Evolutionary conservation across 768 basidiomycete species (phyloP).

Genomic region (Pleurotus platypus): DNA sequence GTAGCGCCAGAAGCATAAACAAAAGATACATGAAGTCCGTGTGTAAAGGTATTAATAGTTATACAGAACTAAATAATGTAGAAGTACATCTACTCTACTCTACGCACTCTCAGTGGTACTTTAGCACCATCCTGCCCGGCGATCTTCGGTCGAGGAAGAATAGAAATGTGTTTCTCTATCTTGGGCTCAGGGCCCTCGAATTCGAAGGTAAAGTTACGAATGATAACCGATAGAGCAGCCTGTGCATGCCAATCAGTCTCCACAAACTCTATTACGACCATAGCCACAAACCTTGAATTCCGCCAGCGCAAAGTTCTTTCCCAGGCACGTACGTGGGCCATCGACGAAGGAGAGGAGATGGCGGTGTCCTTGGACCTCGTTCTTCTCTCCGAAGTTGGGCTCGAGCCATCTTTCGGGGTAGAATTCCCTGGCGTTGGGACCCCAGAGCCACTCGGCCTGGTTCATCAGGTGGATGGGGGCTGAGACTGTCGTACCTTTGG

Average conservation of each 20-base stretch:
- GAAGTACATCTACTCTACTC: slow-evolving; percentile 3
- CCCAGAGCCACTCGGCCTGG: slow-evolving; percentile 55
- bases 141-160: slow-evolving; percentile 32
- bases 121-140: slow-evolving; percentile 18
- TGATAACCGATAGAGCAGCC: slow-evolving; percentile 39
- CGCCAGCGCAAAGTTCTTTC: slow-evolving; percentile 42
- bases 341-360: slow-evolving; percentile 51
- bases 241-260: slow-evolving; percentile 12
- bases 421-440: slow-evolving; percentile 53
- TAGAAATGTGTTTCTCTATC: slow-evolving; percentile 24
- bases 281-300: slow-evolving; percentile 34
- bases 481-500: slow-evolving; percentile 42
- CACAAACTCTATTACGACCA: neutral
- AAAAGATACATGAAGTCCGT: too few species aligned
- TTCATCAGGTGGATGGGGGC: slow-evolving; percentile 46
- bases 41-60: too few species aligned
- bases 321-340: slow-evolving; percentile 48
- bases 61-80: neutral
- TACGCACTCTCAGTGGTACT: slow-evolving; percentile 8
- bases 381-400: slow-evolving; percentile 2
- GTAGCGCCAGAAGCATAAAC: too few species aligned
- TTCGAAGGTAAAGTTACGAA: slow-evolving; percentile 37
- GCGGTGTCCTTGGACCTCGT: slow-evolving; percentile 42
- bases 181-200: slow-evolving; percentile 29
- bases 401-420: slow-evolving; percentile 63